Evolutionary conservation across 768 basidiomycete species (phyloP).

Genomic region (Amanita fuliginea): DNA sequence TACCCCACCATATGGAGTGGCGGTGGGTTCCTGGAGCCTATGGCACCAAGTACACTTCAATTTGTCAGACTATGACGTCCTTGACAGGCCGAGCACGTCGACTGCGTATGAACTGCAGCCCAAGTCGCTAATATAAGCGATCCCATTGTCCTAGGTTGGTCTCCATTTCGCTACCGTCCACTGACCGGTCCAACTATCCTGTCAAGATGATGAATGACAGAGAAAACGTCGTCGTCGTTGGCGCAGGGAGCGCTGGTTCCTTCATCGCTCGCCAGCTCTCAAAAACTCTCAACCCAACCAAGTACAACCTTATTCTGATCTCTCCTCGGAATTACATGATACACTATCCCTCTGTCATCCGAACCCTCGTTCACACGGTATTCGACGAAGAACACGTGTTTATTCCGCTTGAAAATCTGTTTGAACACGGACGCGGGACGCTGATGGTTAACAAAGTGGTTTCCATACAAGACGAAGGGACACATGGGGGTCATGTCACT

Average conservation of each 20-base stretch:
- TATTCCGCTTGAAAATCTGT: conserved; percentile 41
- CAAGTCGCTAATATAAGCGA: neutral
- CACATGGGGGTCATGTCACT: conserved; percentile 33
- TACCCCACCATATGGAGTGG: neutral
- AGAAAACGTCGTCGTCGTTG: conserved; percentile 35
- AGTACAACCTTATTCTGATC: conserved; percentile 44
- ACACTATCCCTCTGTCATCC: conserved; percentile 37
- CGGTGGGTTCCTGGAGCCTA: neutral
- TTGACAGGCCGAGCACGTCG: neutral
- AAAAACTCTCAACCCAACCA: conserved; percentile 31
- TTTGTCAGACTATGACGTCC: neutral
- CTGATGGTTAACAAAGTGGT: conserved; percentile 29
- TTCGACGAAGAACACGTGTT: conserved; percentile 34
- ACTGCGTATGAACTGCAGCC: neutral
- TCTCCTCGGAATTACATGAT: conserved; percentile 38
- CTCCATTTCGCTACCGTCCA: neutral
- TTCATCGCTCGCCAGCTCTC: conserved; percentile 36
- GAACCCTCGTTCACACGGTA: conserved; percentile 37
- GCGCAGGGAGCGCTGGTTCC: conserved; percentile 46
- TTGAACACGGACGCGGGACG: conserved; percentile 32
- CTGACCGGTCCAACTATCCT: no score
- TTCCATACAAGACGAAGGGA: conserved; percentile 18
- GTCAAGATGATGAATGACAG: neutral
- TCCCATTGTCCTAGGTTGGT: neutral
- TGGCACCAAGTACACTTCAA: neutral